Evolutionary conservation across 1,139 yeast genomes (phyloP), one percentile per base, ranked within the genome.

Genomic region (Nadsonia starkeyi-henricii): DNA sequence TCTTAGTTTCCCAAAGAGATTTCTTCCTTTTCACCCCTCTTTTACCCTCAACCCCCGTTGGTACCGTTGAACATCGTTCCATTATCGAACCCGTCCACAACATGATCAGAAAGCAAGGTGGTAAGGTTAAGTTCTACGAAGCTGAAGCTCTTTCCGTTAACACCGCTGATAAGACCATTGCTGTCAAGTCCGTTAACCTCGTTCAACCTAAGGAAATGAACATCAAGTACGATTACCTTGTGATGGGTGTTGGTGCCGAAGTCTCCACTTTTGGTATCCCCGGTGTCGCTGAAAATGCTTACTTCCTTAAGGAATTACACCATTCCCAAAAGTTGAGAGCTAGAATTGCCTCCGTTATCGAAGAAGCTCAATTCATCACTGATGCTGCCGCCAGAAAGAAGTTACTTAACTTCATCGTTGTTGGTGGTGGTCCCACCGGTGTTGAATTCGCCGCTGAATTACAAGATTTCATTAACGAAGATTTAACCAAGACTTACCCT

Each of bases 371-470:
- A 55, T 75, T 82, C 60, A 75, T 82, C 63, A 77, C 79, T 1
- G 82, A 77, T 52, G 86, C 82, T 58, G 79, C 79, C 30, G 91
- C 83, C 64, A 78, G 95, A 68, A 78, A 81, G 70, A 75, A 93
- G 65, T 73, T 86, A 58, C 74, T 86, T 58, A 81, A 81, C 54
- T 79, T 88, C 58, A 88, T 86, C 52, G 91, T 86, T 53, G 93
- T 89, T 55, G 96, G 96, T 58, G 96, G 96, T 64, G 96, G 96
- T 54, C 95, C 96, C 62, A 88, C 96, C 49, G 96, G 96, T 69
- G 96, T 88, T 53, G 96, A 88, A 67, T 84, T 85, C 61, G 95
- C 96, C 56, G 96, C 95, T 61, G 96, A 89, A 68, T 70, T 89
- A 59, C 94, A 85, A 68, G 97, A 89, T 68, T 89, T 85, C 68